A percentile compares a stretch with the other conserved stretches of the same genome.
These are phyloP conservation scores for Elaeis guineensis DNA, from an alignment of 176 grass and related monocot species.

Conservation along the genomic window DNA sequence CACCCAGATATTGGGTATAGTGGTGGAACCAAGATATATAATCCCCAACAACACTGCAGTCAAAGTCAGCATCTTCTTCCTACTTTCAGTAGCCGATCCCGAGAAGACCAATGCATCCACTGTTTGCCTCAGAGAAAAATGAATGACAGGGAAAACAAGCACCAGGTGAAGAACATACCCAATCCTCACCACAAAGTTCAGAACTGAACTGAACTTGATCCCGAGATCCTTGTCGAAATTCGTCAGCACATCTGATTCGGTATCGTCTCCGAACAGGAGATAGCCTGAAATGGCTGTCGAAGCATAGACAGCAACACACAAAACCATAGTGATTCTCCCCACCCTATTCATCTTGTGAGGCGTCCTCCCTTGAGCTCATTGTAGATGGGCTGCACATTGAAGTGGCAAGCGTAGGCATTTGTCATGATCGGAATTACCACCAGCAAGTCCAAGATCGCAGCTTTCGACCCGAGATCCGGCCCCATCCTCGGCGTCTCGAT, in stretches of 20 bases:
- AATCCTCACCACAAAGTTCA: constrained; percentile 91
- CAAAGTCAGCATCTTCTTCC: constrained; percentile 56
- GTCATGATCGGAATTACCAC: constrained; percentile 98
- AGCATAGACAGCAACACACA: constrained; percentile 66
- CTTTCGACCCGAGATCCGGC: constrained; percentile 63
- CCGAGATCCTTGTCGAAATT: constrained; percentile 95
- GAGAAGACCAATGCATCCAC: constrained; percentile 69
- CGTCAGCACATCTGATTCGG: constrained; percentile 76
- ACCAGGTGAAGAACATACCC: constrained; percentile 92
- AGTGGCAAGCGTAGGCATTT: constrained; percentile 83
- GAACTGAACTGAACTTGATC: constrained; percentile 67
- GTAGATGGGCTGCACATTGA: constrained; percentile 93
- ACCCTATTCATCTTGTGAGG: constrained; percentile 77
- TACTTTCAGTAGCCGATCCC: constrained; percentile 30
- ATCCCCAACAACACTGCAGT: constrained; percentile 61
- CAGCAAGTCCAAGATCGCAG: constrained; percentile 61
- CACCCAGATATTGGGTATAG: constrained; percentile 96
- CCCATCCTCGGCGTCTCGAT: constrained; percentile 57
- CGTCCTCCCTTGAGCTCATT: constrained; percentile 83
- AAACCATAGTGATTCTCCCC: constrained; percentile 54
- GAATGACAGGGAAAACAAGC: constrained; percentile 88
- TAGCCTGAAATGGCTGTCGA: constrained; percentile 78
- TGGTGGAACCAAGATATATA: constrained; percentile 78
- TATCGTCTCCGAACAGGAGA: constrained; percentile 75
- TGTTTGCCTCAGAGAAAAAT: constrained; percentile 93